Base-by-base conservation (phyloP, 75 land plant species). In the Sequoia sempervirens region DNA sequence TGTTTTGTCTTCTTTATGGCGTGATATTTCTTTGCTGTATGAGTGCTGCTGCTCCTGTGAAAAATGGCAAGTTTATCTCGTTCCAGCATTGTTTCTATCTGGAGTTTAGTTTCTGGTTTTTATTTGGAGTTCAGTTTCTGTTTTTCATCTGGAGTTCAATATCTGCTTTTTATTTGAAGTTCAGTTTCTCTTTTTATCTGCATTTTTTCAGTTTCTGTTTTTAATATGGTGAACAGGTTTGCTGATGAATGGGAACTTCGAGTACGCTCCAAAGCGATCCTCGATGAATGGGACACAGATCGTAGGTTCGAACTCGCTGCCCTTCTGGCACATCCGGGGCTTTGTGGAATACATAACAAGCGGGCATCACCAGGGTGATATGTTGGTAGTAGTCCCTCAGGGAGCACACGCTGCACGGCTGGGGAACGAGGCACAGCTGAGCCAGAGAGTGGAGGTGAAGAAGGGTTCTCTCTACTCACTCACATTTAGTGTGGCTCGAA, bases 281-380 rank as follows among this genome's bases (percentile, higher is more conserved):
- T 34, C 69, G 34, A 17, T 87, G 82, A 83, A 69, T 20, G 86
- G 88, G 37, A 87, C 86, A 14, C 70, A 36, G 72, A 81, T 87
- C 69, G 52, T 26, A 0, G 82, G 64, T 46, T 26, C 26, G n/a
- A 30, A 72, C 40, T 74, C 80, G 23, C 47, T 87, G 11, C 88
- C 86, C 68, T 36, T 72, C 30, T 87, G 86, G 88, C 2, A 53
- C 14, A 45, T 80, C 46, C 20, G 30, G 6, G 88, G 88, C 18
- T 87, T 80, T 58, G 78, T 87, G 38, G 86, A 84, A 82, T 87
- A 84, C 83, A 87, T 87, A 41, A 13, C 79, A 18, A 20, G 85
- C 6, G 87, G 87, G 74, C 80, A 86, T 23, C 58, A 56, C 37
- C 87, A 87, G 47, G 82, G 83, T 32, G 88, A 87, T 64, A 87